Base-by-base conservation (phyloP, 164 flowering plant genomes). In the Sextonia rubra region DNA sequence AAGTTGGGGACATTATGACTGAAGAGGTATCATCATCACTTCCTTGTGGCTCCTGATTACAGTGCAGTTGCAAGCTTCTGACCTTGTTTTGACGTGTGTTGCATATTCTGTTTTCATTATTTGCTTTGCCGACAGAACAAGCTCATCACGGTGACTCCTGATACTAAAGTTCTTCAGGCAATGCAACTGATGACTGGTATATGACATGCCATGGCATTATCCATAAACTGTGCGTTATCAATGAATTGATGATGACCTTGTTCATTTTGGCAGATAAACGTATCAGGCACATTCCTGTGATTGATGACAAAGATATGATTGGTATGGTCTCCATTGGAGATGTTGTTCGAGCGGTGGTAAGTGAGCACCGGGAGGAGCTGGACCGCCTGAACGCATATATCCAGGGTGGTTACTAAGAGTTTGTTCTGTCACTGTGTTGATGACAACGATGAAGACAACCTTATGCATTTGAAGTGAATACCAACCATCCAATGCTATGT, bases 181-280 rank as follows among this genome's bases (percentile, higher is more conserved):
- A 95, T 95, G 98, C 98, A 95, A 78, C 86, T 95, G 73, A 95
- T 95, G 99, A 95, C 99, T 70, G 99, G 99, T 95, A 81, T n/a
- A 20, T 47, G 5, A 58, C 12, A 7, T 47, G 15, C n/a, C 56
- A 23, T 18, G 62, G 29, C 29, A 27, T 27, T 30, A 27, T 72
- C 62, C 47, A 29, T 2, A 49, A 26, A 20, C 2, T 22, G 30
- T 29, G 44, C 18, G n/a, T 47, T 63, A 11, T 65, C 12, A 23
- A 49, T 47, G 47, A 27, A 68, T 26, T 15, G 60, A 68, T 24
- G 47, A 25, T 47, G 27, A 2, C 0, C 29, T 26, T 26, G 64
- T 20, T 81, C 63, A 0, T 71, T 66, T 69, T 72, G 74, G 80
- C 85, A 95, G 99, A 95, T 73, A 95, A 95, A 70, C 94, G 99